A percentile compares a stretch with the other conserved stretches of the same genome.
These are phyloP conservation scores for Metschnikowia lochheadii DNA, from an alignment of 805 yeast genomes.

Conservation along the genomic window DNA sequence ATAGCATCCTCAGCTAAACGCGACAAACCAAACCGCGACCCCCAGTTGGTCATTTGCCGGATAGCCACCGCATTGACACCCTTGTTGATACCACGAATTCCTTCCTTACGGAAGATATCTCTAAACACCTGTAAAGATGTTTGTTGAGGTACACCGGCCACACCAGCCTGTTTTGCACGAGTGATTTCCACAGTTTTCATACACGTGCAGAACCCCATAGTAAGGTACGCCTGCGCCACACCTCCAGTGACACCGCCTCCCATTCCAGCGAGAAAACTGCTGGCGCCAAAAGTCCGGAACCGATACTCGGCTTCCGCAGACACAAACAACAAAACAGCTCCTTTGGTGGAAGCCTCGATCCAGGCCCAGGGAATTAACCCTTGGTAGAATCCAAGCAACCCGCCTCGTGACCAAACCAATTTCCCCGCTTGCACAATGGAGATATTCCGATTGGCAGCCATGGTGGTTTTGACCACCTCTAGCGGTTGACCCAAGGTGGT, in stretches of 20 bases:
- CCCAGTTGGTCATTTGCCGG: slow-evolving; percentile 99
- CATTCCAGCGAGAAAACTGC: slow-evolving; percentile 79
- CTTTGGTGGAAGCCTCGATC: slow-evolving; percentile 99
- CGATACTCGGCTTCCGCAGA: slow-evolving; percentile 88
- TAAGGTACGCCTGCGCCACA: slow-evolving; percentile 90
- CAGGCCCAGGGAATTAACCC: slow-evolving; percentile 99
- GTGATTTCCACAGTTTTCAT: slow-evolving; percentile 99
- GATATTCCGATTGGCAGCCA: slow-evolving; percentile 92
- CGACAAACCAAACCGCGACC: slow-evolving; percentile 90
- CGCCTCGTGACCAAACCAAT: slow-evolving; percentile 91
- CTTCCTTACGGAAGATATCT: slow-evolving; percentile 80
- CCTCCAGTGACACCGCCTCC: slow-evolving; percentile 97
- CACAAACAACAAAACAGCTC: slow-evolving; percentile 90
- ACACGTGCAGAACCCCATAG: slow-evolving; percentile 98
- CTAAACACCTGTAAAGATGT: slow-evolving; percentile 82
- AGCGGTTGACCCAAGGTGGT: slow-evolving; percentile 95
- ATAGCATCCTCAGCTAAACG: slow-evolving; percentile 88
- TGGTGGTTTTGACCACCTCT: slow-evolving; percentile 93
- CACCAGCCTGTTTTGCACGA: slow-evolving; percentile 66
- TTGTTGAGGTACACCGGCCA: slow-evolving; percentile 59
- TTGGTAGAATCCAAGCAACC: slow-evolving; percentile 87
- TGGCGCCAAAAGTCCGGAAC: slow-evolving; percentile 56
- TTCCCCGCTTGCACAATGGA: slow-evolving; percentile 62
- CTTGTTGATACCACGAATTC: slow-evolving; percentile 90
- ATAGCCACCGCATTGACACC: slow-evolving; percentile 99